Base-by-base conservation (phyloP, 805 yeast species). In the Metschnikowia lunata region DNA sequence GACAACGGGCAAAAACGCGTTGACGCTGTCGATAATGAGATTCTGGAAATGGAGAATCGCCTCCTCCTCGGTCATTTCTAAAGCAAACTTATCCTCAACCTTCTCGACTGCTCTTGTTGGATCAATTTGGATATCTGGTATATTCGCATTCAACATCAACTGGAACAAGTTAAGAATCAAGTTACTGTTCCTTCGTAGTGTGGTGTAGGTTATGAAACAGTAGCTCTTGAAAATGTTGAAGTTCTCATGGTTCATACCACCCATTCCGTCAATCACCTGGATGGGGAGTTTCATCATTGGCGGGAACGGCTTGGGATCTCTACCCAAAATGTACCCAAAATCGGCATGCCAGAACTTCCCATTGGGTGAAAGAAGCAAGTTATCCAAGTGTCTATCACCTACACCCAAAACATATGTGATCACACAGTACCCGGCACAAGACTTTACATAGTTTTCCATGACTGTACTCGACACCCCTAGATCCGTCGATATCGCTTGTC, bases 251-350 rank as follows among this genome's bases (percentile, higher is more conserved):
- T 78, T 75, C 40, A 88, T 76, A 1, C 98, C 99, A 1, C 99
- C 99, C 88, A 93, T 93, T 0, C 97, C 98, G 52, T 93, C 99
- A 34, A 93, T 86, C 13, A 93, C 85, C 64, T 93, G 99, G 34
- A 93, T 93, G 0, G 99, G 99, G 32, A 93, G 69, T 59, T 93
- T 93, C 97, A 93, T 93, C 67, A 91, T 74, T 1, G 99, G 99
- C 11, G 99, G 98, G 66, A 93, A 93, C 11, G 98, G 98, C 62
- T 93, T 93, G 2, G 99, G 99, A 62, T 93, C 99, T 42, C 90
- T 83, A 0, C 99, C 99, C 43, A 93, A 69, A 39, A 93, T 91
- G 58, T 93, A 93, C 1, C 99, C 99, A 63, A 88, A 93, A 65
- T 93, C 99, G 1, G 96, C 97, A 65, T 93, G 99, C 79, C 95